Evolutionary conservation across 495 filamentous ascomycete species (phyloP), one percentile per base, ranked within the genome.

Genomic region (Oidiodendron maius): DNA sequence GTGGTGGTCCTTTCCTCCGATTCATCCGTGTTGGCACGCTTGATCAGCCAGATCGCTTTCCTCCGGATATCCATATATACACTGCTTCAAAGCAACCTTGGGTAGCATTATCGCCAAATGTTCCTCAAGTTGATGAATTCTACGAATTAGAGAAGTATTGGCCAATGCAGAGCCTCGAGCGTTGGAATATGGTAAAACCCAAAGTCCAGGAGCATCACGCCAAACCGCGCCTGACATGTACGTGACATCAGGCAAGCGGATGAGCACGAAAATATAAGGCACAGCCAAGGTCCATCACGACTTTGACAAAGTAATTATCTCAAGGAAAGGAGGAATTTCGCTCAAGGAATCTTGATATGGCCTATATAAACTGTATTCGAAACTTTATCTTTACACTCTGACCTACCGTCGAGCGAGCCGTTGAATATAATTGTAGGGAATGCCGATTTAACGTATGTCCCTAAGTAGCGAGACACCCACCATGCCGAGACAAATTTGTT

Each of bases 11-110:
- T 6, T 20, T 41, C 8, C n/a, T 41, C 9, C 11, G 13, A 1
- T 41, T 41, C 39, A 20, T 41, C 16, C 39, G 39, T 41, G 18
- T 41, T 21, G 39, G 39, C 5, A 41, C 39, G 15, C 39, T 41
- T 21, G 39, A 41, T 12, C 20, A 41, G 4, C 39, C 39, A 6
- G 39, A 41, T 41, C 15, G 1, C 39, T 16, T 41, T 41, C 6
- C 15, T 41, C 39, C 39, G 4, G 39, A 20, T 5, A 41, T 41
- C 16, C 39, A 41, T 41, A 41, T 41, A 8, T 41, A 17, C 16
- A 13, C 39, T 9, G 21, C 15, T 21, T 17, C 39, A 21, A 41
- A 41, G 16, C 39, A 41, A 21, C 11, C 6, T 17, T 41, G 39
- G 39, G 39, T 41, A 3, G 18, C 21, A 3, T 21, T 41, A 18